Conservation (phyloP, 345 rosid species). For the Nephelium lappaceum region DNA sequence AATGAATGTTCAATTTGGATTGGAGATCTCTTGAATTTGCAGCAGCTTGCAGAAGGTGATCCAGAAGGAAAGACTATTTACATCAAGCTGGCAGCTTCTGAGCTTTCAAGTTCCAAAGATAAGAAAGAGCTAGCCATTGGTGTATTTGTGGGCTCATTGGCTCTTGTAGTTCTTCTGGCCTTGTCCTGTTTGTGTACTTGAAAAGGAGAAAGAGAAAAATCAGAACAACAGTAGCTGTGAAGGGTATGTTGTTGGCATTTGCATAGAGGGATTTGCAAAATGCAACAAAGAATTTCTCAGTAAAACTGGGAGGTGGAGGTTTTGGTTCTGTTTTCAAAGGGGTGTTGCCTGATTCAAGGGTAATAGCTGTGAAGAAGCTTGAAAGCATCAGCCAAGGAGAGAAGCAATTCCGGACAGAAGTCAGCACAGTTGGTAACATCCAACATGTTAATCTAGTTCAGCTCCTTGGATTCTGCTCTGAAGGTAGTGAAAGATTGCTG, state of each 20-base stretch:
- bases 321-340: conserved; percentile 92
- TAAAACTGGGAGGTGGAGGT: conserved; percentile 84
- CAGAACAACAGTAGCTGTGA: conserved; percentile 36
- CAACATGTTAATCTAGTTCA: conserved; percentile 81
- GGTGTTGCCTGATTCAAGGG: conserved; percentile 53
- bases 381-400: conserved; percentile 79
- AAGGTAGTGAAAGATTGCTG: conserved; percentile 43
- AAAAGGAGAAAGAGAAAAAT: conserved; percentile 35
- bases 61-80: background rate
- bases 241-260: conserved; percentile 70
- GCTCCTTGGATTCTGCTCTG: conserved; percentile 82
- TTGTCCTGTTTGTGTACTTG: conserved; percentile 34
- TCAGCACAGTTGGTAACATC: conserved; percentile 71
- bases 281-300: conserved; percentile 76
- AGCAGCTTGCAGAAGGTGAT: background rate
- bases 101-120: conserved; percentile 38
- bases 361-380: conserved; percentile 81
- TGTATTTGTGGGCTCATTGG: conserved; percentile 44
- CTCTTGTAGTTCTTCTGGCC: conserved; percentile 27
- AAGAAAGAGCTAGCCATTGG: conserved; percentile 40
- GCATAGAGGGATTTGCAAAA: conserved; percentile 63
- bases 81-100: conserved; percentile 23
- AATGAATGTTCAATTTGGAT: conserved; percentile 25
- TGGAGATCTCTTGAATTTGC: background rate
- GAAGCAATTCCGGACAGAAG: conserved; percentile 87